Conservation (phyloP, 2,329 filamentous ascomycete genomes). For the Aureobasidium subglaciale region DNA sequence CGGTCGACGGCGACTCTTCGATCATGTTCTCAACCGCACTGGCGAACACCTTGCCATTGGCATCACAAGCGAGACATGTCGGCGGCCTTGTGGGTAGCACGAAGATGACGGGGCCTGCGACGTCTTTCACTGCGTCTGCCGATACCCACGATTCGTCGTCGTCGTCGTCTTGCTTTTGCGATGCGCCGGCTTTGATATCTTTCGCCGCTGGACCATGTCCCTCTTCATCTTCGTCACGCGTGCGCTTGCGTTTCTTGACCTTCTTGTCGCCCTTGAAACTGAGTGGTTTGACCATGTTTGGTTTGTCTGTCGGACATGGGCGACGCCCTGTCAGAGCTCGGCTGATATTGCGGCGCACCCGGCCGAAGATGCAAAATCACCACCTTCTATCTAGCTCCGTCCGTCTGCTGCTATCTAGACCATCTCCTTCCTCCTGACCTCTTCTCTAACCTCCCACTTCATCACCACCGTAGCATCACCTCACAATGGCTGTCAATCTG, state of each 20-base stretch:
- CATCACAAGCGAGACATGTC: conserved; percentile 75
- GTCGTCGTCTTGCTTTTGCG: conserved; percentile 38
- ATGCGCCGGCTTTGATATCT: conserved; percentile 1
- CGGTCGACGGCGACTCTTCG: conserved; percentile 71
- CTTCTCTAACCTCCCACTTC: too few relatives aligned
- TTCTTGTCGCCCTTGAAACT: conserved; percentile 98
- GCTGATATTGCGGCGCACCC: conserved; percentile 5
- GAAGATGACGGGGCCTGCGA: conserved; percentile 75
- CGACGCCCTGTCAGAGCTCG: conserved; percentile 5
- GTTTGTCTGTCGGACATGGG: background rate
- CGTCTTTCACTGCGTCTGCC: conserved; percentile 65
- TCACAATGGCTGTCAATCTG: conserved; percentile 16
- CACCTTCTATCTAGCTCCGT: background rate
- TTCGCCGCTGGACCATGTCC: conserved; percentile 19
- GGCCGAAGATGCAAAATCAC: background rate
- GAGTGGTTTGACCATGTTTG: conserved; percentile 75
- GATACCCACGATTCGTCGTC: conserved; percentile 88
- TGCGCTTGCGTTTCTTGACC: conserved; percentile 81
- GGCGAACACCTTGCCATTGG: conserved; percentile 78
- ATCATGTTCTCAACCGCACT: conserved; percentile 80
- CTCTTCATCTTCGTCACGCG: conserved; percentile 40
- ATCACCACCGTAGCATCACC: background rate
- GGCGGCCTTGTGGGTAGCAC: conserved; percentile 69
- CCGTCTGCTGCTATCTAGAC: background rate
- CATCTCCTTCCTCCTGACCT: too few relatives aligned